Evolutionary conservation across 805 yeast genomes (phyloP).

Genomic region (Pichia phayaonensis): DNA sequence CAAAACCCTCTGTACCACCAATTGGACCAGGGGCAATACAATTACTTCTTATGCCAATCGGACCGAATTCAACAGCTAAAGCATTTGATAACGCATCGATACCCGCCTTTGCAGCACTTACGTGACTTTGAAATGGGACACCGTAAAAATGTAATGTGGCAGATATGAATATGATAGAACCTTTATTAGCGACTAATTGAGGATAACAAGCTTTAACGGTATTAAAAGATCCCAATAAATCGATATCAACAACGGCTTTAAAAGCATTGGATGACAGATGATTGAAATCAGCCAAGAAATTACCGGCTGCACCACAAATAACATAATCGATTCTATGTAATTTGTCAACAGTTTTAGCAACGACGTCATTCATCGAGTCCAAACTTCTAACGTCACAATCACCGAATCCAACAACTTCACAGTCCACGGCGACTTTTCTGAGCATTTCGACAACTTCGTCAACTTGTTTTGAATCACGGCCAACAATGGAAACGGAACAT

Average conservation of each 20-base stretch:
- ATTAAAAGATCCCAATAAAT: slow-evolving; percentile 81
- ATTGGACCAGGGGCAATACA: slow-evolving; percentile 91
- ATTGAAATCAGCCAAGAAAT: slow-evolving; percentile 74
- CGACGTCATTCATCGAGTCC: slow-evolving; percentile 54
- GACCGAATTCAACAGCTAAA: slow-evolving; percentile 86
- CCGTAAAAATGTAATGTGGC: slow-evolving; percentile 91
- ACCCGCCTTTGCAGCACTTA: slow-evolving; percentile 94
- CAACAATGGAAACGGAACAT: slow-evolving; percentile 79
- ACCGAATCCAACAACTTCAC: slow-evolving; percentile 64
- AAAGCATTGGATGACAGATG: slow-evolving; percentile 80
- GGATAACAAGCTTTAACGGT: slow-evolving; percentile 77
- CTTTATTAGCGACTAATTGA: slow-evolving; percentile 57
- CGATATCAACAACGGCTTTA: slow-evolving; percentile 80
- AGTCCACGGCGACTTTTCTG: slow-evolving; percentile 35
- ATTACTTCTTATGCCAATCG: slow-evolving; percentile 76
- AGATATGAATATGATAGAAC: slow-evolving; percentile 68
- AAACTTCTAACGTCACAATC: slow-evolving; percentile 74
- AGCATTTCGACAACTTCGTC: slow-evolving; percentile 66
- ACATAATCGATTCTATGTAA: slow-evolving; percentile 81
- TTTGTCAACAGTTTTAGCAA: slow-evolving; percentile 49
- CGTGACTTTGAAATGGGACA: slow-evolving; percentile 82
- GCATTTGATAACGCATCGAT: slow-evolving; percentile 81
- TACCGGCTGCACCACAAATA: slow-evolving; percentile 95
- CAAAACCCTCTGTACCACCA: slow-evolving; percentile 78
- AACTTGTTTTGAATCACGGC: slow-evolving; percentile 67